Evolutionary conservation across 1,284 basidiomycete species (phyloP).

Genomic region (Naganishia liquefaciens): DNA sequence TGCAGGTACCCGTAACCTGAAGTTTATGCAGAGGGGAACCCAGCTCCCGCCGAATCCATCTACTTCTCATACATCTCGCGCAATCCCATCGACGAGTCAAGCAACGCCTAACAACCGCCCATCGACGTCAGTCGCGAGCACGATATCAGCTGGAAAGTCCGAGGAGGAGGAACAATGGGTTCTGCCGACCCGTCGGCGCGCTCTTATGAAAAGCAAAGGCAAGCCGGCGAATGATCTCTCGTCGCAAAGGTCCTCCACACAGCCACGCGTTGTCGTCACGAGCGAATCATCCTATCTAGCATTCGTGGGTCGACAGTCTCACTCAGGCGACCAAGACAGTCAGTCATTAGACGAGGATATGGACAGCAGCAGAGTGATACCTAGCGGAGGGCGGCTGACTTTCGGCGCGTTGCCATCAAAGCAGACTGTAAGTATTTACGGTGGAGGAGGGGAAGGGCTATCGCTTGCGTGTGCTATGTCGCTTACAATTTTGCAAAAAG

Average conservation of each 20-base stretch:
- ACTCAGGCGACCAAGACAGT: background rate
- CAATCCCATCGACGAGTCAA: background rate
- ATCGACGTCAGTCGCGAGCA: background rate
- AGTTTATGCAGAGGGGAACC: constrained; percentile 23
- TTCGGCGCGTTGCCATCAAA: constrained; percentile 15
- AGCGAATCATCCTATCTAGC: constrained; percentile 19
- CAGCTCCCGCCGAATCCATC: constrained; percentile 6
- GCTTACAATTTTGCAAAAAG: background rate
- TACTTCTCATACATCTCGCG: background rate
- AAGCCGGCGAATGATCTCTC: background rate
- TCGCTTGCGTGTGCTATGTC: background rate
- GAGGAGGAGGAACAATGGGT: constrained; percentile 25
- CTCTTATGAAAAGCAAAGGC: background rate
- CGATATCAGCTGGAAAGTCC: background rate
- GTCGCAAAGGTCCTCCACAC: background rate
- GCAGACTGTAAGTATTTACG: constrained; percentile 6
- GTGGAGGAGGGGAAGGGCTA: background rate
- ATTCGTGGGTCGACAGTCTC: background rate
- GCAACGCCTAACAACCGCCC: background rate
- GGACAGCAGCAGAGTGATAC: background rate
- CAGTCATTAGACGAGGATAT: constrained; percentile 2
- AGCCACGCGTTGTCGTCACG: background rate
- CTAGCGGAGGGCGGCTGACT: constrained; percentile 13
- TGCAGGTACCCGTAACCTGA: constrained; percentile 20
- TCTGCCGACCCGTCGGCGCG: constrained; percentile 3